Evolutionary conservation across 2,329 filamentous ascomycete species (phyloP).

Genomic region (Calonectria fujianensis): DNA sequence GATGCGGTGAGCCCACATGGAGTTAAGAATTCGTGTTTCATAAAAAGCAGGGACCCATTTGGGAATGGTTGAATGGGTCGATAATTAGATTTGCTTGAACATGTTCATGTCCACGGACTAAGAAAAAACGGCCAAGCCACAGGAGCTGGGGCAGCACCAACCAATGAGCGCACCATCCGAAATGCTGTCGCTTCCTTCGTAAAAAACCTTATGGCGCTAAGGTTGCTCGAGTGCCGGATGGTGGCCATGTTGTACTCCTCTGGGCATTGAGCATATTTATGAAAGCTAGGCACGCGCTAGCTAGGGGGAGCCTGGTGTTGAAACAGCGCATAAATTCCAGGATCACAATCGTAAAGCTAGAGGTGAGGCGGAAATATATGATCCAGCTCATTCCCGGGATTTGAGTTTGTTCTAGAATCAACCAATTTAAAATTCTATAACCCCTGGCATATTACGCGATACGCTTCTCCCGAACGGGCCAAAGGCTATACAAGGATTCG

Average conservation of each 20-base stretch:
- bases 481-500: background rate
- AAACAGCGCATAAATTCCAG: background rate
- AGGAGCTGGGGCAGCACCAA: background rate
- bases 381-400: conserved; percentile 4
- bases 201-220: conserved; percentile 4
- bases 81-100: background rate
- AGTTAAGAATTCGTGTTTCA: background rate
- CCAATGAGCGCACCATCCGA: background rate
- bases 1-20: background rate
- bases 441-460: background rate
- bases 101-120: background rate
- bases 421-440: background rate
- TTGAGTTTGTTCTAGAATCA: conserved; percentile 6
- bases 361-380: background rate
- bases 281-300: background rate
- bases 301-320: background rate
- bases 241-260: background rate
- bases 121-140: background rate
- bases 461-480: background rate
- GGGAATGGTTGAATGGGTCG: background rate
- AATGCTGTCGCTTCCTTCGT: background rate
- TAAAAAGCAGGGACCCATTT: background rate
- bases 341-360: background rate
- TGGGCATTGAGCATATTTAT: background rate
- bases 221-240: background rate